phyloP scores from a whole-genome alignment of 2,329 filamentous ascomycete genomes.

The Xylariaceae sp. region DNA sequence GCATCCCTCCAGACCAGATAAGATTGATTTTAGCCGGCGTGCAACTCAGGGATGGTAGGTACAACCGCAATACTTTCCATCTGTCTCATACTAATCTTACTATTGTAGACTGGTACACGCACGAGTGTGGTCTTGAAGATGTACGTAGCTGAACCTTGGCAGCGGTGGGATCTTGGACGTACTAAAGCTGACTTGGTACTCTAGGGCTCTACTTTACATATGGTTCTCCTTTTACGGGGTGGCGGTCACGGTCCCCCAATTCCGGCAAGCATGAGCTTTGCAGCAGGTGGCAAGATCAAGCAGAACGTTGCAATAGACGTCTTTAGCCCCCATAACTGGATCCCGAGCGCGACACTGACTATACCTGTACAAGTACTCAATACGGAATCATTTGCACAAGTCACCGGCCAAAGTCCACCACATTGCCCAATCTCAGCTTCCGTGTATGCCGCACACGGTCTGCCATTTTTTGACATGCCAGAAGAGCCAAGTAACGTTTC shows the following conservation, averaged over 20 bases:
- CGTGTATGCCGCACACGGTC: slow-evolving; percentile 32
- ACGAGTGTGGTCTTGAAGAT: too few relatives aligned
- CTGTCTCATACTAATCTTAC: too few relatives aligned
- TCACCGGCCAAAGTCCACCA: slow-evolving; percentile 37
- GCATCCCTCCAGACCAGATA: background rate
- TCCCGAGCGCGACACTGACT: slow-evolving; percentile 10
- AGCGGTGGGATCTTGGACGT: too few relatives aligned
- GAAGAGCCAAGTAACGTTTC: slow-evolving; percentile 20
- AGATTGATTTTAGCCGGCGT: background rate
- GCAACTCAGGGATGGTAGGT: background rate
- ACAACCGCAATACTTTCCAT: too few relatives aligned
- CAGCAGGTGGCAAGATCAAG: slow-evolving; percentile 19
- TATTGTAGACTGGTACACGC: too few relatives aligned
- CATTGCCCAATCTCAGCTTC: slow-evolving; percentile 33
- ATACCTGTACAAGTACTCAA: slow-evolving; percentile 39
- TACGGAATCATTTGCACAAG: slow-evolving; percentile 28
- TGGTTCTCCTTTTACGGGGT: background rate
- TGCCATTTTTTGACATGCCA: slow-evolving; percentile 38
- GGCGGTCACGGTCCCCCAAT: background rate
- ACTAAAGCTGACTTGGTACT: too few relatives aligned
- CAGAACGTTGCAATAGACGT: slow-evolving; percentile 16
- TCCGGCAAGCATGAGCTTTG: slow-evolving; percentile 12
- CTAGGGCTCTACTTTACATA: background rate
- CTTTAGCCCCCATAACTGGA: slow-evolving; percentile 1
- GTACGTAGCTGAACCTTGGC: too few relatives aligned